Evolutionary conservation across 768 basidiomycete species (phyloP).

Genomic region (Leccinum fibrillosum): DNA sequence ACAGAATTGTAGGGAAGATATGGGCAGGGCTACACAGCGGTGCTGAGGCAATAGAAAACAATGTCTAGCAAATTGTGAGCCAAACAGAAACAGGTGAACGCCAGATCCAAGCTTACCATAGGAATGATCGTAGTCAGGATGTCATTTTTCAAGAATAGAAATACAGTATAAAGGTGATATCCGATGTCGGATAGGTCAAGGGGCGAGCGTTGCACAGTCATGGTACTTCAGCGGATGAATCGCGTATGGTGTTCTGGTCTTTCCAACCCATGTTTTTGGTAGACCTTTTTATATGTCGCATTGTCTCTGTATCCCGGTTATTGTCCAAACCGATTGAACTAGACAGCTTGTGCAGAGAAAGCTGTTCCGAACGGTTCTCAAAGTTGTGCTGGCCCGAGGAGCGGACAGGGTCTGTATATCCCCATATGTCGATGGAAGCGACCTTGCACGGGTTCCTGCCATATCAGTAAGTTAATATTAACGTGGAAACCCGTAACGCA

Average conservation of each 20-base stretch:
- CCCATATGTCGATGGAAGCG: not conserved
- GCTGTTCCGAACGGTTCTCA: not conserved
- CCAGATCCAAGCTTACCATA: slow-evolving; percentile 31
- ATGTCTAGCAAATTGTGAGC: not conserved
- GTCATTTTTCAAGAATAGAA: slow-evolving; percentile 46
- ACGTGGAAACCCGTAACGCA: not conserved
- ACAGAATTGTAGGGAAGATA: slow-evolving; percentile 32
- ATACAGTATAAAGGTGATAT: slow-evolving; percentile 27
- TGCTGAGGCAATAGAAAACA: slow-evolving; percentile 17
- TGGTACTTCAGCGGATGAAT: slow-evolving; percentile 4
- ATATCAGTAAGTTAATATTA: not conserved
- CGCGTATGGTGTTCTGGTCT: not conserved
- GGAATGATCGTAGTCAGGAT: slow-evolving; percentile 45
- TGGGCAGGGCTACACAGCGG: slow-evolving; percentile 20
- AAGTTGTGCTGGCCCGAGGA: not conserved
- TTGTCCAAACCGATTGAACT: not conserved
- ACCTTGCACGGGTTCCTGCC: not conserved
- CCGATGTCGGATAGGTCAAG: slow-evolving; percentile 5
- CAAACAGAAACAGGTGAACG: not conserved
- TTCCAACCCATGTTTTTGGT: not conserved
- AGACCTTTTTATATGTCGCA: not conserved
- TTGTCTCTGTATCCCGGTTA: not conserved
- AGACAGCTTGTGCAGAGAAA: not conserved
- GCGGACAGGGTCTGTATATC: not conserved
- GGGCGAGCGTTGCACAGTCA: slow-evolving; percentile 14